These are phyloP conservation scores for Urtica urens DNA, from an alignment of 306 rosid species.

Conservation along the genomic window DNA sequence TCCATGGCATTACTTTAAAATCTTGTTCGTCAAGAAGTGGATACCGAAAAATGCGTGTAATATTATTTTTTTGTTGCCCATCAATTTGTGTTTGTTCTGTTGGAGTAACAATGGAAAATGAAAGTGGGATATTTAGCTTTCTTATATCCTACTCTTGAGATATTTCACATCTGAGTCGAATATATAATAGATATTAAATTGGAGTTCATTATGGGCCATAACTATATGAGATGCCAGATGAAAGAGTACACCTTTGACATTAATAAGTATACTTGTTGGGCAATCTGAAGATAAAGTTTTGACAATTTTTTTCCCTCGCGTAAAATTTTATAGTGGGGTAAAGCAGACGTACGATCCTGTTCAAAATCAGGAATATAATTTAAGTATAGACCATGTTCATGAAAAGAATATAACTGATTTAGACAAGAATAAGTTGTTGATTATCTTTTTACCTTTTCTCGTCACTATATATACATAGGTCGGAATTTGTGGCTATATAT, in stretches of 20 bases:
- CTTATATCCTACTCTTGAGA: background rate
- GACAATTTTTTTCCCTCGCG: background rate
- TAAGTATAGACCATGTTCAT: no score
- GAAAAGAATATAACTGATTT: no score
- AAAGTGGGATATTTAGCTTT: background rate
- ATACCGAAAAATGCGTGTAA: no score
- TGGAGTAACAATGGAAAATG: background rate
- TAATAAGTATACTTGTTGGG: background rate
- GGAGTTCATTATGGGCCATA: background rate
- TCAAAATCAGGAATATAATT: no score
- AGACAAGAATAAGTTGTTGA: no score
- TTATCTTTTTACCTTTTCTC: background rate
- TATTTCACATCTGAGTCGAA: slow-evolving; percentile 3
- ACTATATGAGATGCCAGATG: background rate
- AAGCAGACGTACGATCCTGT: no score
- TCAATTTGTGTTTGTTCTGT: background rate
- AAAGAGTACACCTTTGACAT: background rate
- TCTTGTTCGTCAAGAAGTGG: no score
- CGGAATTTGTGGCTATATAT: background rate
- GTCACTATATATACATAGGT: background rate
- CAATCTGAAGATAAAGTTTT: background rate
- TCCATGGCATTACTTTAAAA: no score
- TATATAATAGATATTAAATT: background rate
- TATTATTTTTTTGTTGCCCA: background rate
- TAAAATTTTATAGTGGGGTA: background rate